Base-by-base conservation (phyloP, 495 filamentous ascomycete genomes). In the Neurospora pannonica region DNA sequence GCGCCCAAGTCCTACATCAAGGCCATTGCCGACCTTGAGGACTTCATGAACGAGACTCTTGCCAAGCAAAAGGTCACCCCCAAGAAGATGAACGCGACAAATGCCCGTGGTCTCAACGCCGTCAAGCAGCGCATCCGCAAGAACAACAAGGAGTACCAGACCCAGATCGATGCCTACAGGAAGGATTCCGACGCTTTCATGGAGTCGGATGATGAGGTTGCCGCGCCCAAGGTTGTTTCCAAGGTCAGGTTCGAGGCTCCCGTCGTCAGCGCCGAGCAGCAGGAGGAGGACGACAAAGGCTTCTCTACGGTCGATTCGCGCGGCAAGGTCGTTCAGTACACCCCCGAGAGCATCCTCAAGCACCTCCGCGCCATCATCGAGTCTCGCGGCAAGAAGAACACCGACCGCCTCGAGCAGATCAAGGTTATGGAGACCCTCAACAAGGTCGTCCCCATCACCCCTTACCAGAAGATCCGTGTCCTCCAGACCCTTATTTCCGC, bases 1-100 rank as follows among this genome's bases (percentile, higher is more conserved):
- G 87, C 89, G 38, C 97, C 97, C 17, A 97, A 95, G 85, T 80
- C 92, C 71, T 99, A 97, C 83, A 89, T 99, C 84, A 94, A 95
- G 86, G 89, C 92, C 76, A 90, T 99, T 77, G 90, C 95, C 75
- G 95, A 98, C 78, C 86, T 99, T 60, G 97, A 99, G 85, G 95
- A 97, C 81, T 91, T 92, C 82, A 92, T 97, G 90, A 94, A 94
- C 81, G 97, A 98, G 85, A 92, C 94, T 19, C 89, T 94, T 73
- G 88, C 92, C 78, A 97, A 97, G 86, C 94, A 97, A 82, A 99
- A 98, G 86, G 92, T 95, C 75, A 91, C 94, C 8, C 91, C 92
- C 71, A 97, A 97, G 90, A 98, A 98, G 88, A 97, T 98, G 95
- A 99, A 98, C 83, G 93, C 95, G 48, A 94, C 92, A 80, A 97